Base-by-base conservation (phyloP, 2,329 filamentous ascomycete species). In the Ophiostoma sp. region DNA sequence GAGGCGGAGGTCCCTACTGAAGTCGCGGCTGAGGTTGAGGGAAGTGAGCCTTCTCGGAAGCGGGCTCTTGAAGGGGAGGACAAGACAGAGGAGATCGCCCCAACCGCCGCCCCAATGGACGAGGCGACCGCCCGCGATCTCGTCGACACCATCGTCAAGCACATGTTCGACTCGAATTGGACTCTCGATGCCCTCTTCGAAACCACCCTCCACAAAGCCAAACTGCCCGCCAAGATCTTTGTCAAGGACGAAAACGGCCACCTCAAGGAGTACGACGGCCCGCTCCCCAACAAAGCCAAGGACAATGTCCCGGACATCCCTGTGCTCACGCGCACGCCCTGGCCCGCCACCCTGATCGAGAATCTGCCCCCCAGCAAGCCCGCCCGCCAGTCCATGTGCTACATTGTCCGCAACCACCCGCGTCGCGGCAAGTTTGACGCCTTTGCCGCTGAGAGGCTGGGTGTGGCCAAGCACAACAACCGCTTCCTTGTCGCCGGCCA, bases 141-240 rank as follows among this genome's bases (percentile, higher is more conserved):
- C 42, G 85, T 89, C n/a, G 86, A 89, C 71, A 82, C 85, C 0
- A 86, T 94, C 28, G 87, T 95, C n/a, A 85, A 85, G 9, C 86
- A 90, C 76, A 95, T 96, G 93, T 95, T 95, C 79, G 87, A 93
- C 77, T 94, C 92, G 0, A 83, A 87, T 73, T 96, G 93, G 93
- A 87, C 84, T 28, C 83, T 92, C 74, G 93, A 97, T 78, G 87
- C 89, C 1, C 84, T 97, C 22, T 81, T 89, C 25, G 89, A 93
- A 78, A 90, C 86, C 31, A 89, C 87, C 31, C 86, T 97, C 48
- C 85, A 87, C 19, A 82, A 92, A 48, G 92, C 93, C 66, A 84
- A 88, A 73, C 84, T 92, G 78, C 92, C 92, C 3, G 89, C 92
- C 3, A 87, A 87, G 33, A 84, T 96, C 55, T 97, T 94, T 78